A percentile compares a stretch with the other conserved stretches of the same genome.
These are phyloP conservation scores for Candida silvatica DNA, from an alignment of 805 yeast genomes.

Conservation along the genomic window DNA sequence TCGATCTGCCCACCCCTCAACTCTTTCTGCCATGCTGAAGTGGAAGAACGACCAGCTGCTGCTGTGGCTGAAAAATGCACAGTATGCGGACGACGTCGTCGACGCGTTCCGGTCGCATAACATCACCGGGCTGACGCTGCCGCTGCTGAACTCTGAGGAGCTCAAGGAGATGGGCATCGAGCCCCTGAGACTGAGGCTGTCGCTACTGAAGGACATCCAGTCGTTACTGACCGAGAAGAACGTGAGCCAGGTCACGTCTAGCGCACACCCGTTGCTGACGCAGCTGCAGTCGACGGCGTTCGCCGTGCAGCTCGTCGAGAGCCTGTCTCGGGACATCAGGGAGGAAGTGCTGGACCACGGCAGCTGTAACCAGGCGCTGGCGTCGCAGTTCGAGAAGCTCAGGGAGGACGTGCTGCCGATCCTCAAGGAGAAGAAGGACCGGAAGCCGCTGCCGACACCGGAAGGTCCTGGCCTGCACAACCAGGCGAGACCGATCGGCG, in stretches of 20 bases:
- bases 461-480: neutral
- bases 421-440: constrained; percentile 51
- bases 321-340: constrained; percentile 15
- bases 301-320: constrained; percentile 16
- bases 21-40: constrained; percentile 8
- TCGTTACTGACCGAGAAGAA: constrained; percentile 34
- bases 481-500: neutral
- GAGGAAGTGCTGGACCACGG: constrained; percentile 9
- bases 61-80: constrained; percentile 20
- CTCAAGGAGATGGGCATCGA: constrained; percentile 63
- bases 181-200: constrained; percentile 46
- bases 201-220: constrained; percentile 51
- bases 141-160: constrained; percentile 61
- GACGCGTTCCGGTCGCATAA: constrained; percentile 43
- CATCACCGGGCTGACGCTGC: constrained; percentile 65
- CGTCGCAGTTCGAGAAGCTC: constrained; percentile 46
- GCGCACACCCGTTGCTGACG: constrained; percentile 15
- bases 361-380: constrained; percentile 27
- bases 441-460: constrained; percentile 63
- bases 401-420: constrained; percentile 61
- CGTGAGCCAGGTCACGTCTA: constrained; percentile 9
- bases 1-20: no score
- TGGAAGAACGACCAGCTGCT: constrained; percentile 25
- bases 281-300: constrained; percentile 19
- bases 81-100: constrained; percentile 16